These are phyloP conservation scores for Microbotryum lychnidis-dioicae DNA, from an alignment of 1,284 basidiomycete species.

Conservation along the genomic window DNA sequence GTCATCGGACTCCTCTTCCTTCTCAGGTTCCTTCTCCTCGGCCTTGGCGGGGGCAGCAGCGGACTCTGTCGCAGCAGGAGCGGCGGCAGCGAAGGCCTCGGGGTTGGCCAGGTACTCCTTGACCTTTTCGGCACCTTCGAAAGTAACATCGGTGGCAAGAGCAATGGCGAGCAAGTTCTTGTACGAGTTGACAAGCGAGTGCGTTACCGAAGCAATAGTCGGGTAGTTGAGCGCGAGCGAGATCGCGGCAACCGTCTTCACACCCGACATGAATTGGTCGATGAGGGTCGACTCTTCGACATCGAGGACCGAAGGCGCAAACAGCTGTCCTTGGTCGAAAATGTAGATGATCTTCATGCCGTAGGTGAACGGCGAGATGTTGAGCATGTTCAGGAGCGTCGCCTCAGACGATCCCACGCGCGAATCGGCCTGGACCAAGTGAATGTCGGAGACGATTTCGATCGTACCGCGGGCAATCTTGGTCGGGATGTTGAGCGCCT, in stretches of 20 bases:
- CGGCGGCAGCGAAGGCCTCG: constrained; percentile 77
- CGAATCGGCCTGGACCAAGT: constrained; percentile 83
- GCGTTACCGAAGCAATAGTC: constrained; percentile 83
- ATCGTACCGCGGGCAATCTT: constrained; percentile 99
- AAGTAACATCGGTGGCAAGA: constrained; percentile 87
- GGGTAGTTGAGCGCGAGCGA: constrained; percentile 93
- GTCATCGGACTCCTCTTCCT: constrained; percentile 48
- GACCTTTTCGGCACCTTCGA: constrained; percentile 86
- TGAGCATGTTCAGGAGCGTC: constrained; percentile 97
- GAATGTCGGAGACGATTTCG: constrained; percentile 95
- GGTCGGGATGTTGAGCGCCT: constrained; percentile 98
- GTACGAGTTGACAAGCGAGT: constrained; percentile 97
- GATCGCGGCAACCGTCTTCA: constrained; percentile 93
- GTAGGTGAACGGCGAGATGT: constrained; percentile 48
- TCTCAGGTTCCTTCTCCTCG: constrained; percentile 66
- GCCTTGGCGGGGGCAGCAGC: constrained; percentile 50
- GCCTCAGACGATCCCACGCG: constrained; percentile 97
- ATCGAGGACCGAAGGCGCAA: constrained; percentile 81
- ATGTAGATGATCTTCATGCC: constrained; percentile 49
- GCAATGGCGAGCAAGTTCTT: constrained; percentile 94
- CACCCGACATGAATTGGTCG: constrained; percentile 79
- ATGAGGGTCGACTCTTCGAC: constrained; percentile 84
- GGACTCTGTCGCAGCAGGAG: constrained; percentile 49
- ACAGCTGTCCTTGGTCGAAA: constrained; percentile 83
- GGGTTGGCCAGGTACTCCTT: constrained; percentile 97